A percentile compares a stretch with the other conserved stretches of the same genome.
Conservation (phyloP, 345 rosid genomes). For the Eutrema japonicum region DNA sequence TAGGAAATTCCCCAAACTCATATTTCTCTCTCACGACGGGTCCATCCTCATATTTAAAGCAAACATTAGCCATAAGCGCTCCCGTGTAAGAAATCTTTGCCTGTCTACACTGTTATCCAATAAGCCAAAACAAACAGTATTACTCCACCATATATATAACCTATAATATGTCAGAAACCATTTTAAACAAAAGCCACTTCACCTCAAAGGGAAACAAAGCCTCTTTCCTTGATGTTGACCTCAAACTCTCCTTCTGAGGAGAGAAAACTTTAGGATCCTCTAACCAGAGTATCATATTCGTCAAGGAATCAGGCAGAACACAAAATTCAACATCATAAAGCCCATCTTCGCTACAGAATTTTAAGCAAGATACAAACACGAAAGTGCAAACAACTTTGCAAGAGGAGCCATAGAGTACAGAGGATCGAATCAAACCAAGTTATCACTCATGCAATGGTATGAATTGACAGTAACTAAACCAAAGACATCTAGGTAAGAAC, state of each 20-base stretch:
- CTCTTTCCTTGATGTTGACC: slow-evolving; percentile 43
- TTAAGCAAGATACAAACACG: background rate
- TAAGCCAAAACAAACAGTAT: slow-evolving; percentile 17
- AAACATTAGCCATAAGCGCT: slow-evolving; percentile 61
- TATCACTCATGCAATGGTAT: background rate
- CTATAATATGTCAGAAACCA: slow-evolving; percentile 11
- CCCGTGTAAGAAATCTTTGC: slow-evolving; percentile 86
- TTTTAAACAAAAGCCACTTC: slow-evolving; percentile 1
- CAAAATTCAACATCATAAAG: background rate
- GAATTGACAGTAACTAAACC: background rate
- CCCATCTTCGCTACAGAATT: background rate
- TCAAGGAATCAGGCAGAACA: slow-evolving; percentile 54
- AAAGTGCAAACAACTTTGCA: background rate
- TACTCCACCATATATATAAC: slow-evolving; percentile 2
- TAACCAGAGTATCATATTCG: slow-evolving; percentile 58
- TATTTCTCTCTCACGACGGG: slow-evolving; percentile 56
- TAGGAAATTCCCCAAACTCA: slow-evolving; percentile 79
- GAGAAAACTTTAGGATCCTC: slow-evolving; percentile 57
- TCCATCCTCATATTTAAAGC: slow-evolving; percentile 56
- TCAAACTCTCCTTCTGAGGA: slow-evolving; percentile 67
- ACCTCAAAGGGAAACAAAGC: slow-evolving; percentile 78
- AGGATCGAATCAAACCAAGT: background rate
- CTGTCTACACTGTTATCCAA: slow-evolving; percentile 71
- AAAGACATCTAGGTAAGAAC: background rate
- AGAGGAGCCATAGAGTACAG: background rate